A percentile compares a stretch with the other conserved stretches of the same genome.
phyloP scores from a whole-genome alignment of 306 rosid genomes.

The Arachis hypogaea region DNA sequence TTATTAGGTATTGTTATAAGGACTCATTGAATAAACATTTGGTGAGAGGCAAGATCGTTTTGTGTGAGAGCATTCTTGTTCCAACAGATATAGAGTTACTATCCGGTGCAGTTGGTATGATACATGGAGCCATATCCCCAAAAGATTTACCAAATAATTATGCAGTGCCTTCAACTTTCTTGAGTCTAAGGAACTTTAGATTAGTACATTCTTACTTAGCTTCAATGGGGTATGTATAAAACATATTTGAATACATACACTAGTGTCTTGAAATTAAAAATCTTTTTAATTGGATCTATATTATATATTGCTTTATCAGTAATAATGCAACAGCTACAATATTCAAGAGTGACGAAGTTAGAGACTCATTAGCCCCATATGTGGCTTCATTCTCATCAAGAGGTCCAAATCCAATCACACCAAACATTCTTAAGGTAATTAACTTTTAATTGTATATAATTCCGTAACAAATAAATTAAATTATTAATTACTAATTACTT shows the following conservation, averaged over 20 bases:
- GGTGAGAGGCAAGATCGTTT: constrained; percentile 57
- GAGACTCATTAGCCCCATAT: constrained; percentile 43
- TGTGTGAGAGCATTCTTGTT: constrained; percentile 25
- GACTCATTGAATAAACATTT: constrained; percentile 34
- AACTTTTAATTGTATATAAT: not conserved
- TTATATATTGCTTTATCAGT: not conserved
- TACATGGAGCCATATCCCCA: not conserved
- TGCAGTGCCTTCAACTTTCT: constrained; percentile 44
- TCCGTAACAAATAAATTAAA: not conserved
- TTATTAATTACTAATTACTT: not conserved
- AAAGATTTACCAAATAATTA: not conserved
- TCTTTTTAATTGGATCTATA: too few species aligned
- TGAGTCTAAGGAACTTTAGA: not conserved
- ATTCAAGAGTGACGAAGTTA: constrained; percentile 33
- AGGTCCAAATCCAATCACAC: constrained; percentile 55
- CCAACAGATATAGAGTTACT: not conserved
- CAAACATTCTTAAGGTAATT: constrained; percentile 57
- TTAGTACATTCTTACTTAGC: constrained; percentile 29
- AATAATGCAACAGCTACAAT: constrained; percentile 52
- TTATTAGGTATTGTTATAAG: not conserved
- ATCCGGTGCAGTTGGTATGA: constrained; percentile 43
- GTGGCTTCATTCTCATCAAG: constrained; percentile 53
- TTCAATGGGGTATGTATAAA: constrained; percentile 30
- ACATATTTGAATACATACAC: too few species aligned
- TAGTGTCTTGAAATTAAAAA: too few species aligned